phyloP scores from a whole-genome alignment of 371 early-diverging fungal species.

The Rhizopus microsporus region DNA sequence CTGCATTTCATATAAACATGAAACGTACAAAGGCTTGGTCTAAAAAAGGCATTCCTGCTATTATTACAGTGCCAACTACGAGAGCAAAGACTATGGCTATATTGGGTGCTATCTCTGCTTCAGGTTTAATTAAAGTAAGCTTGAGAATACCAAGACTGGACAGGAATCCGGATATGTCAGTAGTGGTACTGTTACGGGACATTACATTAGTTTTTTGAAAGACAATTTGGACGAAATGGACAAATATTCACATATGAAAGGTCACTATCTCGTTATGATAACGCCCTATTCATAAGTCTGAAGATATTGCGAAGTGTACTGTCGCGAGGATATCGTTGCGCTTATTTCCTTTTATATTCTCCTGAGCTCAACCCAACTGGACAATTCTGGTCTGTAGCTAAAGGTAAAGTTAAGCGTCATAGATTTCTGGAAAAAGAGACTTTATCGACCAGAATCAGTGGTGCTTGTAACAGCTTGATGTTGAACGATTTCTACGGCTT shows the following conservation, averaged over 20 bases:
- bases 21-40: slow-evolving; percentile 6
- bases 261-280: slow-evolving; percentile 13
- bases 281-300: slow-evolving; percentile 9
- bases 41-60: neutral
- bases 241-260: slow-evolving; percentile 1
- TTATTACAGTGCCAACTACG: neutral
- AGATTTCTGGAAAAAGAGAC: slow-evolving; percentile 14
- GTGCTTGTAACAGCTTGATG: slow-evolving; percentile 8
- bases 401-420: slow-evolving; percentile 14
- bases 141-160: neutral
- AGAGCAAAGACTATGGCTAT: slow-evolving; percentile 9
- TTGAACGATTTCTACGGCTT: slow-evolving; percentile 14
- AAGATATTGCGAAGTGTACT: slow-evolving; percentile 6
- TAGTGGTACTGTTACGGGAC: slow-evolving; percentile 16
- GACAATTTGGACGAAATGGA: slow-evolving; percentile 10
- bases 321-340: slow-evolving; percentile 7
- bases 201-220: slow-evolving; percentile 10
- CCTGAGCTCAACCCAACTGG: slow-evolving; percentile 27
- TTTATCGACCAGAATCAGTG: slow-evolving; percentile 6
- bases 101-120: slow-evolving; percentile 4
- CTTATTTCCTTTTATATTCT: slow-evolving; percentile 21
- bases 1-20: slow-evolving; percentile 11
- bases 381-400: slow-evolving; percentile 21
- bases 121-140: slow-evolving; percentile 7
- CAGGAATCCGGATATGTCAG: neutral